Conservation (phyloP, 176 grass and related monocot species). For the Ensete ventricosum region DNA sequence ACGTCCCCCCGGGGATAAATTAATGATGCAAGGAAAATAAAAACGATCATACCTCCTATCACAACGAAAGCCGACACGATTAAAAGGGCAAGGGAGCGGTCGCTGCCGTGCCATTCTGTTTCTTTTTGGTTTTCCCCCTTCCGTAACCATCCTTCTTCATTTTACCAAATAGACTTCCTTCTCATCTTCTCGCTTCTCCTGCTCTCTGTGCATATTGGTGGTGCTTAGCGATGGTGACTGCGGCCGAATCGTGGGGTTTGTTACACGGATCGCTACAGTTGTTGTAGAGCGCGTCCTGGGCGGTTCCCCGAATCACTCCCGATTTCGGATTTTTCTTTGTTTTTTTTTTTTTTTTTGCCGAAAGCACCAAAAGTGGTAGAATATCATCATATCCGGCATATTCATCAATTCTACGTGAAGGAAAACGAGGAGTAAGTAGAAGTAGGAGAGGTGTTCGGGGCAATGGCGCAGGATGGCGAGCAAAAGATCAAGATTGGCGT, state of each 20-base stretch:
- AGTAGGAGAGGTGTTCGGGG: constrained; percentile 22
- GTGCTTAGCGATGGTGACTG: not conserved
- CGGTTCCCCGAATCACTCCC: not conserved
- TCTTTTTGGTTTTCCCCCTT: no score
- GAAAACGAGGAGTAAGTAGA: no score
- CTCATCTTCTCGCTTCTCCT: no score
- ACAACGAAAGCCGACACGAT: no score
- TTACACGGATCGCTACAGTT: not conserved
- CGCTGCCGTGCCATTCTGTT: no score
- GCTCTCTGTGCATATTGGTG: not conserved
- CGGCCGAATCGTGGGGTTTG: not conserved
- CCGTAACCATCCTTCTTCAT: no score
- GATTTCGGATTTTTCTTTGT: not conserved
- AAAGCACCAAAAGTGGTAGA: not conserved
- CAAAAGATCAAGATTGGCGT: constrained; percentile 69
- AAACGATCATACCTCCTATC: no score
- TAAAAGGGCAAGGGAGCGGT: no score
- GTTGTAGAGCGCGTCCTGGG: not conserved
- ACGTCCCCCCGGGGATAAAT: no score
- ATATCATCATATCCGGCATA: not conserved
- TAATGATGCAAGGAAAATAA: no score
- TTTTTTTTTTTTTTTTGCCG: not conserved
- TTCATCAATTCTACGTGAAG: not conserved
- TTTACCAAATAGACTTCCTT: no score
- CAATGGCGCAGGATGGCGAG: constrained; percentile 26